These are phyloP conservation scores for Trametes sanguinea DNA, from an alignment of 768 basidiomycete species.

Conservation along the genomic window DNA sequence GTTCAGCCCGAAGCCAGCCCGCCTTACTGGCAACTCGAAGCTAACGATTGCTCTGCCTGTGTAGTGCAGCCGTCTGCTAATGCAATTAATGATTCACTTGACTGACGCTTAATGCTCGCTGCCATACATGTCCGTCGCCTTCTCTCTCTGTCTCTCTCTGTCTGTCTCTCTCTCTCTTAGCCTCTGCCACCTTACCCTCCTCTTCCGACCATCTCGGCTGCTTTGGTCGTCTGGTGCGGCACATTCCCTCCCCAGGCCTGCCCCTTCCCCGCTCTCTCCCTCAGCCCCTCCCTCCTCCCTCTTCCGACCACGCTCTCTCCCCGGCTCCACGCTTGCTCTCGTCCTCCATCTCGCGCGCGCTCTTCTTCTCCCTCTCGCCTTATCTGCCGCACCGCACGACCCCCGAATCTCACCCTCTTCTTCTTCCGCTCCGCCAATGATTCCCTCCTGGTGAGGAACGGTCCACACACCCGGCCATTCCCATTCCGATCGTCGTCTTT, in stretches of 20 bases:
- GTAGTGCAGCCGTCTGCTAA: background rate
- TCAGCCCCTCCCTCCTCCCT: background rate
- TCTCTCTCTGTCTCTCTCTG: background rate
- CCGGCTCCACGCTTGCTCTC: background rate
- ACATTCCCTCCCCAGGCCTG: background rate
- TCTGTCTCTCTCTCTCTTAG: background rate
- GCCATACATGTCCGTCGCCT: too few species aligned
- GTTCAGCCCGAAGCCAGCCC: too few species aligned
- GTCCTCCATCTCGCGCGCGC: background rate
- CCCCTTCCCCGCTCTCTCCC: background rate
- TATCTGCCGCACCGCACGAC: too few species aligned
- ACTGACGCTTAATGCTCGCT: too few species aligned
- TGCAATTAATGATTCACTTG: too few species aligned
- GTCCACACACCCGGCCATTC: background rate
- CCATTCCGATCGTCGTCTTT: background rate
- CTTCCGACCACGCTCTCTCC: background rate
- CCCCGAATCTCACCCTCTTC: background rate
- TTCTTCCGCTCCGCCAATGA: constrained; percentile 9
- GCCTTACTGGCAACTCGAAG: too few species aligned
- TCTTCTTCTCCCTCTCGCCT: background rate
- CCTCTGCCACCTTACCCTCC: background rate
- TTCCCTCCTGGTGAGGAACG: constrained; percentile 18
- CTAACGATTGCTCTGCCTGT: too few species aligned
- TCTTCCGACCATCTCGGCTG: background rate
- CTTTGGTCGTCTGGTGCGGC: constrained; percentile 1